Evolutionary conservation across 2,329 filamentous ascomycete genomes (phyloP), one percentile per base, ranked within the genome.

Genomic region (Ascochyta lentis): DNA sequence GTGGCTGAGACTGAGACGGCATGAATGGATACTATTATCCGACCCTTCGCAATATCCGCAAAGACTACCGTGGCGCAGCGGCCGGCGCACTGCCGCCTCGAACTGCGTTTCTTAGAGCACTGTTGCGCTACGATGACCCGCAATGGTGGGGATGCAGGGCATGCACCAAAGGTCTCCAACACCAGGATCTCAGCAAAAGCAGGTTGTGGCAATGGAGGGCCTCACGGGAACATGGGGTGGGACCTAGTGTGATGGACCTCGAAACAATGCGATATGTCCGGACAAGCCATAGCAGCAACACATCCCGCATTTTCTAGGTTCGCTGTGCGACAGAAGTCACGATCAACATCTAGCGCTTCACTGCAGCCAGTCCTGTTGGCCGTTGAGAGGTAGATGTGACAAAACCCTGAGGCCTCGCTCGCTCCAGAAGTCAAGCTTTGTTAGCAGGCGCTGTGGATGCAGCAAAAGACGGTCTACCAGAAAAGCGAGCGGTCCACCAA

Each of bases 401-500:
- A 27, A 49, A 56, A 38, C 34, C 24, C 48, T 51, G 40, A 27
- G 41, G 37, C 6, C 22, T 35, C 22, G 35, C 49, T 55, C 34
- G 35, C 49, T 55, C 34, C 27, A 49, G 34, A 52, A 46, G n/a
- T 55, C 65, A 67, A 66, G 63, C 64, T 58, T 67, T 56, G 29
- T 13, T 9, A 46, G 53, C 54, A 63, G 49, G 42, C 60, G 59
- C 62, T 44, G 60, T 61, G 58, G 51, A 49, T 56, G 52, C 38
- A 46, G 51, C 22, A 51, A 48, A 43, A 52, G 42, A 48, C 44
- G 49, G 56, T 58, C 56, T 54, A 61, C 61, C 23, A 49, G 31
- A 54, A 38, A 54, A 56, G 39, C 56, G 41, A 58, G 42, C 47
- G 56, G 58, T 40, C 57, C 54, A 59, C 72, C 72, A 74, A 74